phyloP scores from a whole-genome alignment of 495 filamentous ascomycete genomes.

The Penicillium antarcticum region DNA sequence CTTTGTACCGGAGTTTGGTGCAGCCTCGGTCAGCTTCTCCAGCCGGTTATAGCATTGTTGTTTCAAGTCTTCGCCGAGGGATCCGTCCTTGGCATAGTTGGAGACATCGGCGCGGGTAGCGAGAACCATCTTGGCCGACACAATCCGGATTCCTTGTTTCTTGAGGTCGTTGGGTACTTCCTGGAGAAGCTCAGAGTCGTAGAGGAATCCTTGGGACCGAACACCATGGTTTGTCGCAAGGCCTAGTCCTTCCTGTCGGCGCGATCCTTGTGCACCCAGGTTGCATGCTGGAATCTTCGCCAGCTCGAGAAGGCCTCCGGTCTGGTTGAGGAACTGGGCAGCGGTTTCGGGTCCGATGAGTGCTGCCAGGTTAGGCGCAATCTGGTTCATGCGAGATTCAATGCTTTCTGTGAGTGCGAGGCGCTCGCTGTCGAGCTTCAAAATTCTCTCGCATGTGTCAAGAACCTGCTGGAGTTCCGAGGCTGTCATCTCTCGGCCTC shows the following conservation, averaged over 20 bases:
- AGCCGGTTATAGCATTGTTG: slow-evolving; percentile 79
- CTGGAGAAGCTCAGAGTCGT: slow-evolving; percentile 82
- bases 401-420: slow-evolving; percentile 87
- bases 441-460: slow-evolving; percentile 80
- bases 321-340: slow-evolving; percentile 91
- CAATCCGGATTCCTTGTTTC: slow-evolving; percentile 93
- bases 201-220: slow-evolving; percentile 89
- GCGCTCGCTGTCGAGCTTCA: slow-evolving; percentile 84
- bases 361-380: slow-evolving; percentile 91
- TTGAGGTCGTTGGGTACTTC: slow-evolving; percentile 82
- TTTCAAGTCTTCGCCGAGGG: slow-evolving; percentile 78
- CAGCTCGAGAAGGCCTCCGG: slow-evolving; percentile 82
- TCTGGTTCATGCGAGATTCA: slow-evolving; percentile 94
- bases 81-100: slow-evolving; percentile 79
- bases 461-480: slow-evolving; percentile 72
- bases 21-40: slow-evolving; percentile 93
- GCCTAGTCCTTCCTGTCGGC: slow-evolving; percentile 75
- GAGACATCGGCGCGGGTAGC: slow-evolving; percentile 85
- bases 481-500: slow-evolving; percentile 70
- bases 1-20: slow-evolving; percentile 81
- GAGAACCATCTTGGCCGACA: slow-evolving; percentile 87
- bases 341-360: slow-evolving; percentile 93
- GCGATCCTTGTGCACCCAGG: slow-evolving; percentile 81
- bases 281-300: slow-evolving; percentile 94
- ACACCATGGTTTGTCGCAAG: slow-evolving; percentile 94